These are phyloP conservation scores for Stagonosporopsis rhizophila DNA, from an alignment of 2,329 filamentous ascomycete species.

Conservation along the genomic window DNA sequence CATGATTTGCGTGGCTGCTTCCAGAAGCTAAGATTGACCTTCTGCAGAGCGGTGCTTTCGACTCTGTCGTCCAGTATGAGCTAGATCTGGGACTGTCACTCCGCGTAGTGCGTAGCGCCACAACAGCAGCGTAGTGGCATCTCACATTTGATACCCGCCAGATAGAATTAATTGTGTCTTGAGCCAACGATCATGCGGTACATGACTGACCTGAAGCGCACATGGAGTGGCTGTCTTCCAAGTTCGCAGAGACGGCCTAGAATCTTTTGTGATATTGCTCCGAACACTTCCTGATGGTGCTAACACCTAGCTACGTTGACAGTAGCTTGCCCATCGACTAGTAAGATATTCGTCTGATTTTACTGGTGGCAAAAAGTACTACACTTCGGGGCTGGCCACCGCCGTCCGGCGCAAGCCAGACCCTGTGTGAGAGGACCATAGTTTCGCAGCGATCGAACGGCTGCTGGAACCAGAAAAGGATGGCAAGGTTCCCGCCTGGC, in stretches of 20 bases:
- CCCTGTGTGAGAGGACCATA: background rate
- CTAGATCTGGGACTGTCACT: background rate
- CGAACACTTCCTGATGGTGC: background rate
- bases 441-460: background rate
- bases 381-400: constrained; percentile 3
- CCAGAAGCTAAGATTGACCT: constrained; percentile 9
- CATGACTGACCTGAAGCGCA: background rate
- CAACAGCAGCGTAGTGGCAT: background rate
- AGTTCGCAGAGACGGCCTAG: background rate
- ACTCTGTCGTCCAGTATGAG: background rate
- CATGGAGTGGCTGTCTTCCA: background rate
- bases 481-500: constrained; percentile 12
- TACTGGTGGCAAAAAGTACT: background rate
- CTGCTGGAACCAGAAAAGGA: constrained; percentile 15
- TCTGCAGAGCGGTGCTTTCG: constrained; percentile 3
- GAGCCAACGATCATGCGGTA: background rate
- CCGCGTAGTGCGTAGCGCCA: background rate
- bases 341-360: background rate
- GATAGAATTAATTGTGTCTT: background rate
- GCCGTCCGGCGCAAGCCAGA: background rate
- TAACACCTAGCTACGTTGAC: background rate
- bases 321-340: background rate
- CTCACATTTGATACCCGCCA: background rate
- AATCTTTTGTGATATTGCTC: background rate
- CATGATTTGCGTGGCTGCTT: constrained; percentile 1